These are phyloP conservation scores for Emmonsiellopsis sp. DNA, from an alignment of 2,329 filamentous ascomycete species.

Conservation along the genomic window DNA sequence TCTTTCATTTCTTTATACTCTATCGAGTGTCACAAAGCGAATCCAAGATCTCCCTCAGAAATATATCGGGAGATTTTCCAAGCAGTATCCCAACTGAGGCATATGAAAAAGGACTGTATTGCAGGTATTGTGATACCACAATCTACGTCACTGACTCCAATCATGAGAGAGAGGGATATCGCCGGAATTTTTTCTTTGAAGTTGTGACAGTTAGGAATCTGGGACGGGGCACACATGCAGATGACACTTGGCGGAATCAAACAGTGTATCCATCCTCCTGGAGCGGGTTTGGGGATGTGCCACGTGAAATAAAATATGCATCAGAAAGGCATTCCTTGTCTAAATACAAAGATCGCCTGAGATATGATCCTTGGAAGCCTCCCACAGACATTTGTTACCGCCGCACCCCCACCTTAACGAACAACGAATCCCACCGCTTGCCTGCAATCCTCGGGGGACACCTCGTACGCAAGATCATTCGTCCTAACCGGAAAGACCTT, in stretches of 20 bases:
- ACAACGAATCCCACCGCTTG: neutral
- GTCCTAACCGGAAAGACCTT: neutral
- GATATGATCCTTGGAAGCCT: neutral
- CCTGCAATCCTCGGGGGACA: neutral
- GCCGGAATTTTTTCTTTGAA: neutral
- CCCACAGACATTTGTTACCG: too few relatives aligned
- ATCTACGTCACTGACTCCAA: neutral
- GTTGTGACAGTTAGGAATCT: neutral
- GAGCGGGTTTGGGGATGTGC: neutral
- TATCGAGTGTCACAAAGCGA: neutral
- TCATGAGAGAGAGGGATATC: neutral
- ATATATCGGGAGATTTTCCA: neutral
- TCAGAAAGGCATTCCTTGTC: neutral
- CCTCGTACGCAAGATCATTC: neutral
- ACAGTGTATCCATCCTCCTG: neutral
- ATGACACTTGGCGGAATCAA: neutral
- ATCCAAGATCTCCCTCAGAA: neutral
- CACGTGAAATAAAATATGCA: too few relatives aligned
- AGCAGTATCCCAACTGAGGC: neutral
- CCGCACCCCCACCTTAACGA: neutral
- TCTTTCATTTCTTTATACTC: neutral
- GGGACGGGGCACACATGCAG: neutral
- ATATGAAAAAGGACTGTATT: neutral
- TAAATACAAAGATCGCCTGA: neutral
- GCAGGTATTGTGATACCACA: constrained; percentile 1